These are phyloP conservation scores for Amaranthus hypochondriacus DNA, from an alignment of 148 eudicot genomes.

Conservation along the genomic window DNA sequence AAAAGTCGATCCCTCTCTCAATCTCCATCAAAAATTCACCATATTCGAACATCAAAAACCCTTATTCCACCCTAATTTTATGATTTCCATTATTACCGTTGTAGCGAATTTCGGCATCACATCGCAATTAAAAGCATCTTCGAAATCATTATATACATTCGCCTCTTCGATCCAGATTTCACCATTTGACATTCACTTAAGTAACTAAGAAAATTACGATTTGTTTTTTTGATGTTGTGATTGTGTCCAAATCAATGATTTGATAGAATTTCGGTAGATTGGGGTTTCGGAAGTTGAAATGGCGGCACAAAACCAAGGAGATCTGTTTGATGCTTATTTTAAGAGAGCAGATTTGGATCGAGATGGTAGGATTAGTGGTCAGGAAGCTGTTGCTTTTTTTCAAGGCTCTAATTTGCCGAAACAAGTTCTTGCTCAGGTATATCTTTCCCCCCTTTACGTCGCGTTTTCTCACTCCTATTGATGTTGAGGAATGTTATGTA, in stretches of 20 bases:
- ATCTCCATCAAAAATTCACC: slow-evolving; percentile 1
- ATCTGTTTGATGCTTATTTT: slow-evolving; percentile 82
- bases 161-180: slow-evolving; percentile 1
- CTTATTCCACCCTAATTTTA: slow-evolving; percentile 4
- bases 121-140: background rate
- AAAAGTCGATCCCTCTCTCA: slow-evolving; percentile 3
- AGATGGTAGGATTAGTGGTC: slow-evolving; percentile 87
- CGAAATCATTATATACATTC: background rate
- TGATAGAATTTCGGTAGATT: slow-evolving; percentile 14
- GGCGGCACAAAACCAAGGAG: slow-evolving; percentile 65
- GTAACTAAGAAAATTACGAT: background rate
- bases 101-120: background rate
- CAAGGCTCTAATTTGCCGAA: slow-evolving; percentile 71
- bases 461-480: background rate
- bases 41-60: slow-evolving; percentile 4
- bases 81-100: background rate
- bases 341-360: slow-evolving; percentile 84
- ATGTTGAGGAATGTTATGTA: background rate
- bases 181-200: background rate
- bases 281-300: slow-evolving; percentile 29
- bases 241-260: slow-evolving; percentile 19
- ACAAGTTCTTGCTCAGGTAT: slow-evolving; percentile 88
- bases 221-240: background rate
- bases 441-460: background rate
- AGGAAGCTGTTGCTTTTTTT: slow-evolving; percentile 83